Conservation (phyloP, 257 asterid genomes). For the Solanum pinnatisectum region DNA sequence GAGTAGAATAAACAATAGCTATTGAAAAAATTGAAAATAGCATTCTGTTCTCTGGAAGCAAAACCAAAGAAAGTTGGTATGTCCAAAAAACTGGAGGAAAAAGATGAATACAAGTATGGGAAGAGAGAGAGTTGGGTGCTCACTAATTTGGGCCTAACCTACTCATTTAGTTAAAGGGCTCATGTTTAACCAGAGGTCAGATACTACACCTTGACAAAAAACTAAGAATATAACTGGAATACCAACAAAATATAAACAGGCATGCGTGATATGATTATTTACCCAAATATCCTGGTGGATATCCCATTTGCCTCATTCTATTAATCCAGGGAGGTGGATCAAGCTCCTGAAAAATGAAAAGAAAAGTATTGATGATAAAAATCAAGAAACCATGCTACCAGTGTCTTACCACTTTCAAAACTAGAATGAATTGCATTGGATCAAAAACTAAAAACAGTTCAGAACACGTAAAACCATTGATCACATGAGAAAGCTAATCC, state of each 20-base stretch:
- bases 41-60: background rate
- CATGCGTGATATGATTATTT: background rate
- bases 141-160: background rate
- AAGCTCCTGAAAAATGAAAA: conserved; percentile 47
- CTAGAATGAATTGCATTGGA: background rate
- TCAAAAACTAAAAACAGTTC: background rate
- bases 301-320: conserved; percentile 96
- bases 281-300: conserved; percentile 97
- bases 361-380: background rate
- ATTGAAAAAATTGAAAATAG: background rate
- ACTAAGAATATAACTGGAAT: background rate
- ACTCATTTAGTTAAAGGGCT: background rate
- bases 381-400: background rate
- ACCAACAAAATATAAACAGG: too few relatives aligned
- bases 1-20: background rate
- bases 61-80: background rate
- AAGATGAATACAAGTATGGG: background rate
- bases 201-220: background rate
- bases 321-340: conserved; percentile 99
- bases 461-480: background rate
- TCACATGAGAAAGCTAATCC: background rate
- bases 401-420: background rate
- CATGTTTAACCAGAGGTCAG: background rate
- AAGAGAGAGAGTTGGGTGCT: background rate
- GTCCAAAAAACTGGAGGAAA: background rate